Evolutionary conservation across 441 rosid genomes (phyloP).

Genomic region (Codiaeum variegatum): DNA sequence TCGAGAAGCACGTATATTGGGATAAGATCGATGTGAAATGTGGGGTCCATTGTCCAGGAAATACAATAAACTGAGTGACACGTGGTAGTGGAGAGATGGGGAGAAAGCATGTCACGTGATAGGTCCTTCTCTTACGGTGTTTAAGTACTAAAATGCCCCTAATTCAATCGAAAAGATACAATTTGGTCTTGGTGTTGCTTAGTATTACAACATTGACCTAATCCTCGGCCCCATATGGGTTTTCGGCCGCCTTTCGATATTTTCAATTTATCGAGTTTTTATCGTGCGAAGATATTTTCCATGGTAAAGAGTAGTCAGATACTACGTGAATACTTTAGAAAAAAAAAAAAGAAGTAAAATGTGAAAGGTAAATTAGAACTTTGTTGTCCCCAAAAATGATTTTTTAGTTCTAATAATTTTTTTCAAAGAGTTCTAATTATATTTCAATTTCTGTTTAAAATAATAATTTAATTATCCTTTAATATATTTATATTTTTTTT

Average conservation of each 20-base stretch:
- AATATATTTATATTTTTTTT: too few relatives aligned
- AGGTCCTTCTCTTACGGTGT: not conserved
- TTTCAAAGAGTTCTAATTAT: too few relatives aligned
- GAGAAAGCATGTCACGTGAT: slow-evolving; percentile 39
- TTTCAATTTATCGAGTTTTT: slow-evolving; percentile 3
- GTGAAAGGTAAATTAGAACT: too few relatives aligned
- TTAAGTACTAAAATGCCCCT: slow-evolving; percentile 22
- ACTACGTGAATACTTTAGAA: too few relatives aligned
- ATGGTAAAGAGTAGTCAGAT: too few relatives aligned
- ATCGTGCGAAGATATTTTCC: not conserved
- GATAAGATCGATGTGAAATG: slow-evolving; percentile 50
- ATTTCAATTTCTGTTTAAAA: too few relatives aligned
- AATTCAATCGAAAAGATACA: slow-evolving; percentile 11
- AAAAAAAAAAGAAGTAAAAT: too few relatives aligned
- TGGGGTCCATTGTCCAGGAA: slow-evolving; percentile 32
- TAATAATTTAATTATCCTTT: too few relatives aligned
- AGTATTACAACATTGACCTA: slow-evolving; percentile 24
- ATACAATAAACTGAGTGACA: not conserved
- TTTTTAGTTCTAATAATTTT: too few relatives aligned
- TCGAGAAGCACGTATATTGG: slow-evolving; percentile 31
- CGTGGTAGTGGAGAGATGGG: slow-evolving; percentile 24
- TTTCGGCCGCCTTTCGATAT: slow-evolving; percentile 10
- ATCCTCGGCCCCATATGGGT: not conserved
- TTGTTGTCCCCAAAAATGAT: too few relatives aligned
- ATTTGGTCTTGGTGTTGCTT: not conserved